Conservation (phyloP, 768 basidiomycete genomes). For the Tephrocybe rancida region DNA sequence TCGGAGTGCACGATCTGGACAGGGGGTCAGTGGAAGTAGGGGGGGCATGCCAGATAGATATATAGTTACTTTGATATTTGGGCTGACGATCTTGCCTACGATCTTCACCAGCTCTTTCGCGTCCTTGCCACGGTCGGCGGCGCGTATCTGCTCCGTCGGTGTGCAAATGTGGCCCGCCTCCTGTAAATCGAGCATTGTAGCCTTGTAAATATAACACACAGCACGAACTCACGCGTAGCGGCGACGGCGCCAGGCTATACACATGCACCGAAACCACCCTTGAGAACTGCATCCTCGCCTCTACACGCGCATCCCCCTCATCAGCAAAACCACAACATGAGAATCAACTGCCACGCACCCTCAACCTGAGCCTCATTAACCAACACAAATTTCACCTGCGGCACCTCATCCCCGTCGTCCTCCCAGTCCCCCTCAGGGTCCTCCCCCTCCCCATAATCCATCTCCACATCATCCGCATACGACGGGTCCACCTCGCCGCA, state of each 20-base stretch:
- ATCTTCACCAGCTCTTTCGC: conserved; percentile 39
- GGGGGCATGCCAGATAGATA: too few species aligned
- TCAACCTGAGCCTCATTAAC: conserved; percentile 68
- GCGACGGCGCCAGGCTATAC: conserved; percentile 73
- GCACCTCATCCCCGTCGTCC: conserved; percentile 44
- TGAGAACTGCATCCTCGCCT: conserved; percentile 51
- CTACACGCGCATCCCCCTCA: conserved; percentile 40
- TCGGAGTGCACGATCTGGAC: conserved; percentile 10
- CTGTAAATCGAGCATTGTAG: conserved; percentile 25
- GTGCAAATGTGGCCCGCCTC: conserved; percentile 48
- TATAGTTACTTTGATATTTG: conserved; percentile 47
- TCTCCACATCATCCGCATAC: conserved; percentile 35
- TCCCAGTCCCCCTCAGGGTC: conserved; percentile 32
- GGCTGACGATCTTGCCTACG: conserved; percentile 51
- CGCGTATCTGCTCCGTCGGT: conserved; percentile 39
- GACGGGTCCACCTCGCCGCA: conserved; percentile 50
- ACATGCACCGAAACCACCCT: conserved; percentile 61
- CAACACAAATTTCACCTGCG: conserved; percentile 52
- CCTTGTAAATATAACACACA: conserved; percentile 8
- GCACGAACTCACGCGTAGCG: conserved; percentile 51
- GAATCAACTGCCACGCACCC: conserved; percentile 40
- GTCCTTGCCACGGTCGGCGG: conserved; percentile 40
- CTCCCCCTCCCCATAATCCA: conserved; percentile 38
- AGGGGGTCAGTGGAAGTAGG: not conserved
- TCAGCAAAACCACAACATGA: not conserved